Evolutionary conservation across 768 basidiomycete genomes (phyloP), one percentile per base, ranked within the genome.

Genomic region (Gelatoporia subvermispora): DNA sequence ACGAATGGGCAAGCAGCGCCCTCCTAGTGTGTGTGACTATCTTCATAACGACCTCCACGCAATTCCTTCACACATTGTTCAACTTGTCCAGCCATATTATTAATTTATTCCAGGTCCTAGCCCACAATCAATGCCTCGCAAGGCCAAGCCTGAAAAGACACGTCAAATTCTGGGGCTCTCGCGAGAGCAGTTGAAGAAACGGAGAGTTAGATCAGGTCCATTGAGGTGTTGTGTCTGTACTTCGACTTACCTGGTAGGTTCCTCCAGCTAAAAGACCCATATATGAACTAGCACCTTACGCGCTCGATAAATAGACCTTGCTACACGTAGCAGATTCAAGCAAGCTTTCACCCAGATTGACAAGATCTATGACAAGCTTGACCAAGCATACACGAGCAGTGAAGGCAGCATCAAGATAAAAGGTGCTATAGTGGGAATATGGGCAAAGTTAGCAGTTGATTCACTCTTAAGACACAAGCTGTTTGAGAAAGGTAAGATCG

Each of bases 361-460:
- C 37, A 64, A 64, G 3, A 72, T 83, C 31, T 79, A 76, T 51
- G 57, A 62, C 15, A 70, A 69, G 22, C 69, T 84, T 20, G 75
- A 82, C 41, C 65, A 65, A 16, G 66, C 73, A 2, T 84, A 77
- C 54, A 59, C 70, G 1, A 66, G 62, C 13, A 68, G 77, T 52
- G 34, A 49, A 1, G 63, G 64, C 0, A 76, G 78, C 59, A 70
- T 76, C 31, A 73, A 71, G 48, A 65, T 84, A 16, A 63, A 66
- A 41, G 82, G 80, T 1, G 81, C 75, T 0, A 76, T 85, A 38
- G 69, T 82, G 7, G 78, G 76, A 5, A 78, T 86, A 40, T 83
- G 76, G 53, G 74, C 81, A 15, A 80, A 79, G 57, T 80, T 85
- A 78, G 82, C 72, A 24, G 72, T 69, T 0, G 83, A 84, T 59